phyloP scores from a whole-genome alignment of 78 protist species.

The Dictyostelium capitatum region DNA sequence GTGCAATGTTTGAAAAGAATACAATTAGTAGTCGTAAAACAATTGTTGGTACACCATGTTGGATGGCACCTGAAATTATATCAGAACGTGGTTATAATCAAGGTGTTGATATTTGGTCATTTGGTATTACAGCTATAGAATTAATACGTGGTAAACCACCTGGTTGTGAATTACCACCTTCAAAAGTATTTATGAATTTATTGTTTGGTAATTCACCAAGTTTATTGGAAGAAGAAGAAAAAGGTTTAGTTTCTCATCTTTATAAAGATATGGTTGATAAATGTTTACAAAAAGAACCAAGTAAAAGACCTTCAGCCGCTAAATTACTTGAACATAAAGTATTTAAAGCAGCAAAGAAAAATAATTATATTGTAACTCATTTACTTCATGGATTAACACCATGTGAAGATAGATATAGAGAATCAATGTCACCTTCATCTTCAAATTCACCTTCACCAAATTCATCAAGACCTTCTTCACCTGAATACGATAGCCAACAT shows the following conservation, averaged over 20 bases:
- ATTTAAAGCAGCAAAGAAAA: constrained; percentile 50
- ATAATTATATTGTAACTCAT: constrained; percentile 13
- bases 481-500: not conserved
- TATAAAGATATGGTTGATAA: constrained; percentile 68
- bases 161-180: constrained; percentile 57
- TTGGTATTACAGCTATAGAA: constrained; percentile 76
- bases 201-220: constrained; percentile 51
- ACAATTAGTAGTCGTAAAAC: constrained; percentile 43
- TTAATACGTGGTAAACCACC: constrained; percentile 71
- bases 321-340: constrained; percentile 63
- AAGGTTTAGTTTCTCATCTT: constrained; percentile 1
- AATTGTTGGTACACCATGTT: constrained; percentile 91
- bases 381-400: constrained; percentile 15
- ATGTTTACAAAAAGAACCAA: constrained; percentile 52
- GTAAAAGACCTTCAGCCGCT: constrained; percentile 40
- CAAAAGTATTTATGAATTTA: constrained; percentile 61
- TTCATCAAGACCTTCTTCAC: constrained; percentile 17
- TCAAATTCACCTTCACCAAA: not conserved
- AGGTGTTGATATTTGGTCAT: constrained; percentile 72
- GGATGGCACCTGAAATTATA: constrained; percentile 92
- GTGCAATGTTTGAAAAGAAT: constrained; percentile 52
- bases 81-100: constrained; percentile 64
- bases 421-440: not conserved
- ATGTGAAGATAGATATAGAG: constrained; percentile 50
- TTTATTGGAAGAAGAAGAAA: constrained; percentile 41